A percentile compares a stretch with the other conserved stretches of the same genome.
These are phyloP conservation scores for Paecilomyces fulvus DNA, from an alignment of 2,329 filamentous ascomycete species.

Conservation along the genomic window DNA sequence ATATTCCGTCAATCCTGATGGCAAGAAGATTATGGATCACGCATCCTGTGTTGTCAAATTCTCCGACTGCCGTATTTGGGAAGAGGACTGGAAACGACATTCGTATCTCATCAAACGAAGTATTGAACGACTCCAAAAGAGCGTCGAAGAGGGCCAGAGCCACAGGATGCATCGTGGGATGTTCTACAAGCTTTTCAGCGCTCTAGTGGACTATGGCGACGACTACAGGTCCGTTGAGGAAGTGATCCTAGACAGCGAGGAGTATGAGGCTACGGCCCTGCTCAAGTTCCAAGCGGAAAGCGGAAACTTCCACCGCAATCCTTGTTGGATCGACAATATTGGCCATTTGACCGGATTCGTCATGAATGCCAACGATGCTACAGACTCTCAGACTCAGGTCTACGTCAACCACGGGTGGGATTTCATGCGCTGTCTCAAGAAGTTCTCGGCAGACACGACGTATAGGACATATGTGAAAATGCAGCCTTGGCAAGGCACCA, in stretches of 20 bases:
- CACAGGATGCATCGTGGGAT: constrained; percentile 67
- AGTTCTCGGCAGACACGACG: constrained; percentile 43
- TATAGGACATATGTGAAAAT: constrained; percentile 56
- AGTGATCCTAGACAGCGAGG: constrained; percentile 48
- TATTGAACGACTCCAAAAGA: constrained; percentile 50
- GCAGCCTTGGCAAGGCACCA: constrained; percentile 44
- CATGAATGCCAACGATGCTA: constrained; percentile 50
- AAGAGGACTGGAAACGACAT: constrained; percentile 16
- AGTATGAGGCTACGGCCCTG: constrained; percentile 47
- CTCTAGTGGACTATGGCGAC: constrained; percentile 48
- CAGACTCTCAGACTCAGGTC: constrained; percentile 51
- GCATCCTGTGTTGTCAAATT: constrained; percentile 27
- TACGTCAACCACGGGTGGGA: constrained; percentile 57
- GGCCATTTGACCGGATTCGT: constrained; percentile 53
- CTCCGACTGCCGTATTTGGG: constrained; percentile 18
- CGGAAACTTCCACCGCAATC: constrained; percentile 50
- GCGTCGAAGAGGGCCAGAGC: constrained; percentile 56
- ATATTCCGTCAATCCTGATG: constrained; percentile 28
- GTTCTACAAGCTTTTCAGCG: constrained; percentile 66
- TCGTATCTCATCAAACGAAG: constrained; percentile 61
- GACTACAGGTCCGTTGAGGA: constrained; percentile 52
- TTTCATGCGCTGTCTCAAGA: constrained; percentile 49
- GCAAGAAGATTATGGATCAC: constrained; percentile 30
- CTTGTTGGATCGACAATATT: constrained; percentile 52
- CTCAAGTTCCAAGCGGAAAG: constrained; percentile 48